These are phyloP conservation scores for Candida takata DNA, from an alignment of 805 yeast genomes.

Conservation along the genomic window DNA sequence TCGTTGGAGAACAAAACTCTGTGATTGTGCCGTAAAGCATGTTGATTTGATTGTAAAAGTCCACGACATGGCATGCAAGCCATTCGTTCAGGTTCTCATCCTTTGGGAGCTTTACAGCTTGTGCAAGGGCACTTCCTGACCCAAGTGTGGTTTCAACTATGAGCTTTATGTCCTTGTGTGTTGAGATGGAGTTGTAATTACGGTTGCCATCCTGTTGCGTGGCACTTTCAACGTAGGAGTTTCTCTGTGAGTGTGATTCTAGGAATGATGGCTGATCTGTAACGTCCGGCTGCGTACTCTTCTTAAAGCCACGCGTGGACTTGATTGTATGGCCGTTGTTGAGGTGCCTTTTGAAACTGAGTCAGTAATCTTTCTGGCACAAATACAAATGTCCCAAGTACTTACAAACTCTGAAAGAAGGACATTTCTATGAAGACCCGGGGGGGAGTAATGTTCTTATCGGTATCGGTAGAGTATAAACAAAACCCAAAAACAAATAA, in stretches of 20 bases:
- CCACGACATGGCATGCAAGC: slow-evolving; percentile 97
- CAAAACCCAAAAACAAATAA: too few species aligned
- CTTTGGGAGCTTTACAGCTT: slow-evolving; percentile 88
- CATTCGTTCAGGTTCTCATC: slow-evolving; percentile 92
- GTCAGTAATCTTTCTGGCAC: slow-evolving; percentile 1
- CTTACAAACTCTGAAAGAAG: slow-evolving; percentile 27
- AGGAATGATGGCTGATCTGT: background rate
- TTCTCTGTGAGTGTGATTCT: background rate
- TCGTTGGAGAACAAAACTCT: slow-evolving; percentile 89
- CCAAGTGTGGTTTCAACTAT: slow-evolving; percentile 96
- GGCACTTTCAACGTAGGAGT: slow-evolving; percentile 1
- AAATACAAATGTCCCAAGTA: slow-evolving; percentile 2
- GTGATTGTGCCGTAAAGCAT: slow-evolving; percentile 96
- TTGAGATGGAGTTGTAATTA: slow-evolving; percentile 32
- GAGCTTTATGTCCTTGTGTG: slow-evolving; percentile 70
- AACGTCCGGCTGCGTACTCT: slow-evolving; percentile 12
- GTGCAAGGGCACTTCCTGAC: slow-evolving; percentile 81
- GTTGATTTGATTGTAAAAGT: slow-evolving; percentile 90
- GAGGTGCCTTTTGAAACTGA: slow-evolving; percentile 25
- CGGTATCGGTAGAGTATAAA: too few species aligned
- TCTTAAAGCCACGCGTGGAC: slow-evolving; percentile 40
- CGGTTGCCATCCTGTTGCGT: background rate
- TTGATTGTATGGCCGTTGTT: slow-evolving; percentile 41
- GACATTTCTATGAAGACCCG: too few species aligned
- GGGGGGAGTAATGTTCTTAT: too few species aligned